Evolutionary conservation across 768 basidiomycete species (phyloP).

Genomic region (Auricularia sp.): DNA sequence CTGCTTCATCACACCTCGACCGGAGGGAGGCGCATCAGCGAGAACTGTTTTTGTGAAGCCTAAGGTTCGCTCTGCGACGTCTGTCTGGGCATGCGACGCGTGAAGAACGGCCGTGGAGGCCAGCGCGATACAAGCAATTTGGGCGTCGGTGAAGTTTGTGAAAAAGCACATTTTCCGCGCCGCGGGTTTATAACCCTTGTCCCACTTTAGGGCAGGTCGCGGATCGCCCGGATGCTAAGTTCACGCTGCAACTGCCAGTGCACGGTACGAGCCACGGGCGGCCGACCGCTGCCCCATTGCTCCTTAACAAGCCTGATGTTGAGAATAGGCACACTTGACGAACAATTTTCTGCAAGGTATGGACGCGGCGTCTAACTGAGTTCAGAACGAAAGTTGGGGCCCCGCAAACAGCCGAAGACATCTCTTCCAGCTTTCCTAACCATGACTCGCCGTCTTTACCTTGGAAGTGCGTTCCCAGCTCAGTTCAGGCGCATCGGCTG

Average conservation of each 20-base stretch:
- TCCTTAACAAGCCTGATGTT: too few species aligned
- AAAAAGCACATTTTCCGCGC: neutral
- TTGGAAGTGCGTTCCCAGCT: slow-evolving; percentile 51
- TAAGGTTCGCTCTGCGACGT: neutral
- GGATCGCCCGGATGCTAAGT: too few species aligned
- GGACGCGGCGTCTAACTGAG: neutral
- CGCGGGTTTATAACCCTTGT: neutral
- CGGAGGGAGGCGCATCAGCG: slow-evolving; percentile 1
- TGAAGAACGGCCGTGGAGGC: neutral
- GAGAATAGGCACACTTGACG: too few species aligned
- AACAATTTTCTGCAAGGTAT: too few species aligned
- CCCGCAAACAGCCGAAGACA: neutral
- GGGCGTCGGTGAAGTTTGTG: neutral
- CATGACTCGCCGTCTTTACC: slow-evolving; percentile 80
- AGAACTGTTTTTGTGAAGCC: slow-evolving; percentile 1
- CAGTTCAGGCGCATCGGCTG: neutral
- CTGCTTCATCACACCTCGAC: slow-evolving; percentile 1
- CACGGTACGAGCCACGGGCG: too few species aligned
- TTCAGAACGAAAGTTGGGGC: neutral
- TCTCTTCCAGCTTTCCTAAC: slow-evolving; percentile 6
- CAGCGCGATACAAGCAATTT: neutral
- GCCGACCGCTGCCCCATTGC: too few species aligned
- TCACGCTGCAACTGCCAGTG: too few species aligned
- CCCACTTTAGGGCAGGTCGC: neutral
- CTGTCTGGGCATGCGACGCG: slow-evolving; percentile 1